phyloP scores from a whole-genome alignment of 108 stramenopile species.

The Seminavis robusta region DNA sequence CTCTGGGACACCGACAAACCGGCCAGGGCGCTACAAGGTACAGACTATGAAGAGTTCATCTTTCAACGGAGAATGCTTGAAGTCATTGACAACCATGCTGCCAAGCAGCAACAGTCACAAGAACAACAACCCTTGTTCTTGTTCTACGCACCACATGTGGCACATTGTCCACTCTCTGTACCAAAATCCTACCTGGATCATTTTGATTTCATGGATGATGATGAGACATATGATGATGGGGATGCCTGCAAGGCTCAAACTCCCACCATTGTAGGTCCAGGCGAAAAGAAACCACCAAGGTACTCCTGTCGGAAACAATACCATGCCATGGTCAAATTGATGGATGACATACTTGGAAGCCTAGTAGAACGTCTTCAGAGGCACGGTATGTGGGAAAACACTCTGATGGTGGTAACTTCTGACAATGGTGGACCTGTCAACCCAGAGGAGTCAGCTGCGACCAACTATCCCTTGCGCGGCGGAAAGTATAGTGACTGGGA shows the following conservation, averaged over 20 bases:
- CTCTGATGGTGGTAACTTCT: conserved; percentile 18
- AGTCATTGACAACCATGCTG: conserved; percentile 12
- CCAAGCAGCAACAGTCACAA: too few species aligned
- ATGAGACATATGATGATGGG: too few species aligned
- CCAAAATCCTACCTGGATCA: conserved; percentile 13
- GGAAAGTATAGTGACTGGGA: conserved; percentile 38
- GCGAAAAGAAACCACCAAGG: neutral
- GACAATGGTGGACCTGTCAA: conserved; percentile 31
- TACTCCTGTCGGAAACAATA: conserved; percentile 23
- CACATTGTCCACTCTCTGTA: conserved; percentile 30
- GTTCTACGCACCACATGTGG: conserved; percentile 28
- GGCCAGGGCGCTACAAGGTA: conserved; percentile 11
- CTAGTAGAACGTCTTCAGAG: conserved; percentile 6
- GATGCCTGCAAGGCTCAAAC: conserved; percentile 7
- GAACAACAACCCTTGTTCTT: conserved; percentile 23
- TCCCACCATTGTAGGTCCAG: neutral
- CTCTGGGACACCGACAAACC: conserved; percentile 19
- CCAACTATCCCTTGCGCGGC: conserved; percentile 31
- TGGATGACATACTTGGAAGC: conserved; percentile 11
- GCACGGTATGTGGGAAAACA: conserved; percentile 22
- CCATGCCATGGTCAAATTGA: conserved; percentile 18
- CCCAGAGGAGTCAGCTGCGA: conserved; percentile 10
- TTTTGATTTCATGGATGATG: conserved; percentile 11
- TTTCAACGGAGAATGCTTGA: conserved; percentile 9
- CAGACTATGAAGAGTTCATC: conserved; percentile 20